A percentile compares a stretch with the other conserved stretches of the same genome.
phyloP scores from a whole-genome alignment of 805 yeast species.

The Lachancea cidri region DNA sequence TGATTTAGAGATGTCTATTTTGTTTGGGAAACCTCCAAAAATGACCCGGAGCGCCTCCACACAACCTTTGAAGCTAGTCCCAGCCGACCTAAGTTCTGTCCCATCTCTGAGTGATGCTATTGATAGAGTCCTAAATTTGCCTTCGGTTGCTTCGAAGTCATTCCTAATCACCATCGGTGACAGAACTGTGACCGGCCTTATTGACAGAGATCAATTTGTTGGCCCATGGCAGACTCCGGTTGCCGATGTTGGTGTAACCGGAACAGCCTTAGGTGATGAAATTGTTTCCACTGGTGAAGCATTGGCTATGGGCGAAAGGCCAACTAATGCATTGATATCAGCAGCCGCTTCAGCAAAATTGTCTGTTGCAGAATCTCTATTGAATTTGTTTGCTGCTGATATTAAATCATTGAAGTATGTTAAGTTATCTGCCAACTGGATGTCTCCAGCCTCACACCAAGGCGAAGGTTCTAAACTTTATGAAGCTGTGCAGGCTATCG shows the following conservation, averaged over 20 bases:
- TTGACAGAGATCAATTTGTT: conserved; percentile 97
- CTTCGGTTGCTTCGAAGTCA: conserved; percentile 91
- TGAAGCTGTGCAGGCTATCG: conserved; percentile 96
- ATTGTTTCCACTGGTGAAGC: conserved; percentile 88
- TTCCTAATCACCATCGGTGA: conserved; percentile 98
- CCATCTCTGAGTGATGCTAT: conserved; percentile 58
- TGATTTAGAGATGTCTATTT: conserved; percentile 89
- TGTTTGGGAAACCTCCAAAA: conserved; percentile 97
- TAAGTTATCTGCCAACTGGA: conserved; percentile 96
- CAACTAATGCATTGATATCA: conserved; percentile 79
- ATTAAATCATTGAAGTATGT: conserved; percentile 66
- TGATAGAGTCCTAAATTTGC: conserved; percentile 77
- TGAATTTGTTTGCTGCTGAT: conserved; percentile 88
- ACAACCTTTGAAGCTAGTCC: conserved; percentile 47
- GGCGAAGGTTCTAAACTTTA: conserved; percentile 95
- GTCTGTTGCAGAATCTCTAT: conserved; percentile 90
- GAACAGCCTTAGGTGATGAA: conserved; percentile 76
- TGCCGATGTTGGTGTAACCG: conserved; percentile 96
- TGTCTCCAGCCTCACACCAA: conserved; percentile 91
- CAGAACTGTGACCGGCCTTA: conserved; percentile 93
- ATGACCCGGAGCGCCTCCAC: conserved; percentile 74
- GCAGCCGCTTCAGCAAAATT: conserved; percentile 91
- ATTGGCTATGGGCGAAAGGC: conserved; percentile 95
- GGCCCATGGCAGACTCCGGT: conserved; percentile 99
- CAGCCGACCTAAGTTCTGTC: conserved; percentile 33